These are phyloP conservation scores for Pezicula carpinea DNA, from an alignment of 2,329 filamentous ascomycete species.

Conservation along the genomic window DNA sequence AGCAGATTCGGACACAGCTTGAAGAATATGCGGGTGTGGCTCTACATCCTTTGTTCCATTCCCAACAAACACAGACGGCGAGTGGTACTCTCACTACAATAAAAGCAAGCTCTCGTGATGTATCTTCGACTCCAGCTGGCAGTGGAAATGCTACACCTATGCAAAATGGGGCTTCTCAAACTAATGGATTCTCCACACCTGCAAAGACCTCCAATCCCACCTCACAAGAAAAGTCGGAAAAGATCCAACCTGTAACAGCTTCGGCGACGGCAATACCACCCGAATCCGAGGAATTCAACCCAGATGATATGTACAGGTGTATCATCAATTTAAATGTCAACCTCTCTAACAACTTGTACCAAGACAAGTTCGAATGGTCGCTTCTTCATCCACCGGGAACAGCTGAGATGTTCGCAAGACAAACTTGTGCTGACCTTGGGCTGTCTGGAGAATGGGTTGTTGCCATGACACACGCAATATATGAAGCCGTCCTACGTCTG, in stretches of 20 bases:
- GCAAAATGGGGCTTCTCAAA: conserved; percentile 40
- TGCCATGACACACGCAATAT: conserved; percentile 92
- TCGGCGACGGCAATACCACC: conserved; percentile 59
- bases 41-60: conserved; percentile 86
- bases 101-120: conserved; percentile 29
- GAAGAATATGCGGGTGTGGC: conserved; percentile 96
- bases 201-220: conserved; percentile 38
- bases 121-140: conserved; percentile 36
- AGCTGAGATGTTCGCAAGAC: conserved; percentile 85
- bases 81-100: conserved; percentile 30
- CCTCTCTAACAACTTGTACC: conserved; percentile 84
- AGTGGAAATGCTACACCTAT: conserved; percentile 55
- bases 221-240: background rate
- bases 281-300: conserved; percentile 73
- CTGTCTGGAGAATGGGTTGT: conserved; percentile 90
- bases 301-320: conserved; percentile 91
- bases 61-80: conserved; percentile 32
- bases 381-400: conserved; percentile 86
- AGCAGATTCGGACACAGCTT: conserved; percentile 88
- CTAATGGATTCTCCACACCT: conserved; percentile 43
- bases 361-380: conserved; percentile 98
- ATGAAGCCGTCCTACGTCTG: conserved; percentile 84
- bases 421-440: conserved; percentile 89
- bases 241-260: conserved; percentile 54
- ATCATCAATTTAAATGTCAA: conserved; percentile 90